Conservation (phyloP, 163 green algal species). For the Scenedesmus sp. region DNA sequence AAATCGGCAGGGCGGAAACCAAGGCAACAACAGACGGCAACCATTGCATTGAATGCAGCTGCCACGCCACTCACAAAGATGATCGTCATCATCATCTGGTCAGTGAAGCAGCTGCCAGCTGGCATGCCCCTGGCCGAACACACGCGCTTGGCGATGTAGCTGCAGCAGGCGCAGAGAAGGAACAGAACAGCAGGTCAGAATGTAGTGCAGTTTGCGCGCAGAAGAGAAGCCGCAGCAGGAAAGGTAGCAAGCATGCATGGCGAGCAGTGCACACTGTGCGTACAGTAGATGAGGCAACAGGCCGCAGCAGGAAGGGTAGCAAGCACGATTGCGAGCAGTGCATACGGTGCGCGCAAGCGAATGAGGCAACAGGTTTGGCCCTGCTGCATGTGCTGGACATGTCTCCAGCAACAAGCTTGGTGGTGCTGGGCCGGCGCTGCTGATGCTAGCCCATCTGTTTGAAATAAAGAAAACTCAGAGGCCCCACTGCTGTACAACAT, state of each 20-base stretch:
- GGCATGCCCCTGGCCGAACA: neutral
- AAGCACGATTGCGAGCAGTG: neutral
- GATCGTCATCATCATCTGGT: conserved; percentile 36
- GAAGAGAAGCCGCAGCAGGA: neutral
- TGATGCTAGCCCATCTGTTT: neutral
- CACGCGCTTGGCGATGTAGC: conserved; percentile 17
- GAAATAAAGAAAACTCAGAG: no score
- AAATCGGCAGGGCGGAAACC: no score
- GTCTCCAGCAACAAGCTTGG: no score
- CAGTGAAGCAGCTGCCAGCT: neutral
- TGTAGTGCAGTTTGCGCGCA: no score
- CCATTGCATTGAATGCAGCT: no score
- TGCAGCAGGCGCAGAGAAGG: neutral
- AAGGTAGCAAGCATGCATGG: neutral
- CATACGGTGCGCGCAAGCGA: no score
- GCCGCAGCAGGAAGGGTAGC: neutral
- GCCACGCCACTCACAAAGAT: conserved; percentile 22
- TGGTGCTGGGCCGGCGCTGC: neutral
- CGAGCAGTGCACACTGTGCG: no score
- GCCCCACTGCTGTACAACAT: no score
- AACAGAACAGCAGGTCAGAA: neutral
- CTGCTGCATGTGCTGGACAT: no score
- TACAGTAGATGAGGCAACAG: no score
- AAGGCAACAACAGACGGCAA: no score
- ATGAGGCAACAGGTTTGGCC: no score